Conservation (phyloP, 192 early-diverging fungal species). For the Backusella tuberculispora region DNA sequence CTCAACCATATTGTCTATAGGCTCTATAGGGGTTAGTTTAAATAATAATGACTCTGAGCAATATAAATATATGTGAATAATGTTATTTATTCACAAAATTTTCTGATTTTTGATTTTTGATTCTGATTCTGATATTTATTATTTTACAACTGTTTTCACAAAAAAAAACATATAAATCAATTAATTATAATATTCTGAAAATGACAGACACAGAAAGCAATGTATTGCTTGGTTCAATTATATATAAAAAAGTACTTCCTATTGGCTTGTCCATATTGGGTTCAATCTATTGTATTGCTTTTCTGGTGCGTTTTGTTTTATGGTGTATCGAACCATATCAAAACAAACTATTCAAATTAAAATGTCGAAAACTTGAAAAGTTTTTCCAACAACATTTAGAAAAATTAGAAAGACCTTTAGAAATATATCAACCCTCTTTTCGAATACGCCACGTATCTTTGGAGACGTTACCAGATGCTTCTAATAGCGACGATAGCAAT, state of each 20-base stretch:
- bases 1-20: background rate
- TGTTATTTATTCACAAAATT: too few relatives aligned
- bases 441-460: background rate
- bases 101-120: too few relatives aligned
- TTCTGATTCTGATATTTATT: too few relatives aligned
- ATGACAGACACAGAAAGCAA: background rate
- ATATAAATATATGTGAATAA: too few relatives aligned
- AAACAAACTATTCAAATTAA: slow-evolving; percentile 1
- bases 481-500: background rate
- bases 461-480: background rate
- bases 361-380: background rate
- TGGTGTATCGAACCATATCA: background rate
- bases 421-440: slow-evolving; percentile 1
- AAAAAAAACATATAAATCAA: background rate
- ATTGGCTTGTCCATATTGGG: background rate
- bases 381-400: background rate
- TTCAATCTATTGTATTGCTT: background rate
- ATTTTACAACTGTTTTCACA: too few relatives aligned
- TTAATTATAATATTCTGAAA: background rate
- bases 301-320: background rate
- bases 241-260: background rate
- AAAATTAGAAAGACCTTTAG: background rate
- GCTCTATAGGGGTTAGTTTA: background rate
- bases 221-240: background rate
- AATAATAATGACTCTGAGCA: background rate